Evolutionary conservation across 2,329 filamentous ascomycete genomes (phyloP), one percentile per base, ranked within the genome.

Genomic region (Diplodia mutila): DNA sequence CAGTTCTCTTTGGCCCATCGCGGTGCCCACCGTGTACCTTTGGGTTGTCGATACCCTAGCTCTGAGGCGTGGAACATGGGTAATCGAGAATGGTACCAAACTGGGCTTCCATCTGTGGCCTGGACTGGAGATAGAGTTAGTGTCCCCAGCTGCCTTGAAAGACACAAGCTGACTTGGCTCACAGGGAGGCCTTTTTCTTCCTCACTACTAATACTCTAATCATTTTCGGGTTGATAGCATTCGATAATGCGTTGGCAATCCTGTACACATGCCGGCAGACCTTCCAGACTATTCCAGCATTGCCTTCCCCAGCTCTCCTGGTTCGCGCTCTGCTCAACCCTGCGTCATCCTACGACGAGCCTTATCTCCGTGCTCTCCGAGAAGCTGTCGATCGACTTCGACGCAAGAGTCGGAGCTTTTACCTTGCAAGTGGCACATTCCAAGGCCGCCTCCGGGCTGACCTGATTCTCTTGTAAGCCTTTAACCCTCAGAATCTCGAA

Each of bases 21-120:
- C 81, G 0, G 63, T 90, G 0, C 88, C 90, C 0, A 92, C 90
- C 0, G 1, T 90, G 0, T 92, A 91, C 71, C 83, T 93, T 1
- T 92, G 90, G 89, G 73, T 89, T 1, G 88, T 92, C 12, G 90
- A 93, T 70, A 90, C 89, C 3, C 73, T 91, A 32, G 89, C 90
- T 0, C 75, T 93, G 61, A 84, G 84, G 49, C 81, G 88, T 46
- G 90, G 91, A 8, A 92, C 90, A 0, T 93, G 90, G 91, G 84
- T 87, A 0, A 92, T 93, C 61, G 86, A 86, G 69, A 80, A 82
- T 4, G 87, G 86, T 0, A 93, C 90, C 0, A 92, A 92, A 73
- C 83, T 90, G 12, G 87, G 85, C 0, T 73, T 86, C 48, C 83
- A 87, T 57, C 70, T 92, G 0, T 92, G 88, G 85, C 84, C 86